These are phyloP conservation scores for Rhynchosporium graminicola DNA, from an alignment of 2,329 filamentous ascomycete species.

Conservation along the genomic window DNA sequence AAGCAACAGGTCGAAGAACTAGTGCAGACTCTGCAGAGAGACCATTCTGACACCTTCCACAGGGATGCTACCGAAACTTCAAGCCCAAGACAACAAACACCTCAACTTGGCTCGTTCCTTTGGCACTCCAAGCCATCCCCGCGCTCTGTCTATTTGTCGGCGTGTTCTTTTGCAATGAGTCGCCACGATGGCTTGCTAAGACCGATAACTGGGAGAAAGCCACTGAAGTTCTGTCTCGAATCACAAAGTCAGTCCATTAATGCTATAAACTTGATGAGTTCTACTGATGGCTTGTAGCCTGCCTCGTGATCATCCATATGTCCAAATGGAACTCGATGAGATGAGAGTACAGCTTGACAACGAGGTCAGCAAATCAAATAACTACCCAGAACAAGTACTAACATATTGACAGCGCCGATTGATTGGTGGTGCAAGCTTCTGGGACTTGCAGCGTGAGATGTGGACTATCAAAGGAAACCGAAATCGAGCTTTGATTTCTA, in stretches of 20 bases:
- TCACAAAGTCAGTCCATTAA: conserved; percentile 43
- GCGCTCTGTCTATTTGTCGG: conserved; percentile 60
- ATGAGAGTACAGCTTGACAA: conserved; percentile 50
- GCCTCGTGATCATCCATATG: conserved; percentile 54
- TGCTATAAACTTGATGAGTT: conserved; percentile 12
- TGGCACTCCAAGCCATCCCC: conserved; percentile 65
- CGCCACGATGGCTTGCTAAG: conserved; percentile 67
- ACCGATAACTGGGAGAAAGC: conserved; percentile 69
- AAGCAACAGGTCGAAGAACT: conserved; percentile 42
- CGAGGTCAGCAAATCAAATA: conserved; percentile 42
- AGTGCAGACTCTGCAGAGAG: not conserved
- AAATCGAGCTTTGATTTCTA: conserved; percentile 63
- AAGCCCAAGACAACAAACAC: conserved; percentile 46
- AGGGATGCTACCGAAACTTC: conserved; percentile 40
- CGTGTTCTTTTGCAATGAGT: conserved; percentile 62
- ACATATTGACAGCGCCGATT: conserved; percentile 39
- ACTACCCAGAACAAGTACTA: not conserved
- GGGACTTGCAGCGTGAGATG: conserved; percentile 62
- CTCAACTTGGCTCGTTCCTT: conserved; percentile 59
- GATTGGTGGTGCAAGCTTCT: conserved; percentile 49
- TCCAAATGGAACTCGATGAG: conserved; percentile 52
- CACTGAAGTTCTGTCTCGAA: conserved; percentile 53
- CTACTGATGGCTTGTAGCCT: conserved; percentile 49
- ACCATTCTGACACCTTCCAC: conserved; percentile 1
- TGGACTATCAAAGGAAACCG: conserved; percentile 59